These are phyloP conservation scores for Thalassiosira profunda DNA, from an alignment of 108 stramenopile species.

Conservation along the genomic window DNA sequence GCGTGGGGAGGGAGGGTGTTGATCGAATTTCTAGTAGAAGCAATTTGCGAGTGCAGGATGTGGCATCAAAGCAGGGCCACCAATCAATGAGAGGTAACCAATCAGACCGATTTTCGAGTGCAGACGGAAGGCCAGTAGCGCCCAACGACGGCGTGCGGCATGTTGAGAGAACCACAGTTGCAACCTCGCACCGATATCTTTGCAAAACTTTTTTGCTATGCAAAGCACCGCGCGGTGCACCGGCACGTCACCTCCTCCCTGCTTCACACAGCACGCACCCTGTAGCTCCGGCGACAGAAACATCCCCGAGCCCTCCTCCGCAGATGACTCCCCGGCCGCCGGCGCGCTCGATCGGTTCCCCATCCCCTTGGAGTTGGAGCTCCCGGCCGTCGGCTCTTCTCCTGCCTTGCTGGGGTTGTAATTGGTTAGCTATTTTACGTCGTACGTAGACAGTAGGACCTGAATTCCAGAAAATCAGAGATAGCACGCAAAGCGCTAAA, in stretches of 20 bases:
- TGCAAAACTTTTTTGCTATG: background rate
- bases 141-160: background rate
- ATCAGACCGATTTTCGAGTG: no score
- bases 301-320: background rate
- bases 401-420: no score
- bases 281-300: slow-evolving; percentile 3
- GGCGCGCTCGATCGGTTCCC: background rate
- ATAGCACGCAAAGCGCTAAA: no score
- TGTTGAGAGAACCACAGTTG: background rate
- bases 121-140: background rate
- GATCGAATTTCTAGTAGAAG: background rate
- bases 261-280: background rate
- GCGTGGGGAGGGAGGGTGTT: background rate
- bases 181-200: background rate
- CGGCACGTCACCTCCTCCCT: no score
- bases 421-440: no score
- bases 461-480: no score
- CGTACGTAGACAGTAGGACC: no score
- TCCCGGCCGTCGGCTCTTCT: no score
- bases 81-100: background rate
- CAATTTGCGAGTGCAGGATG: background rate
- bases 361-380: no score
- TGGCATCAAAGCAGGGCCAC: background rate
- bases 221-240: no score
- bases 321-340: background rate